Conservation (phyloP, 257 asterid genomes). For the Eucommia ulmoides region DNA sequence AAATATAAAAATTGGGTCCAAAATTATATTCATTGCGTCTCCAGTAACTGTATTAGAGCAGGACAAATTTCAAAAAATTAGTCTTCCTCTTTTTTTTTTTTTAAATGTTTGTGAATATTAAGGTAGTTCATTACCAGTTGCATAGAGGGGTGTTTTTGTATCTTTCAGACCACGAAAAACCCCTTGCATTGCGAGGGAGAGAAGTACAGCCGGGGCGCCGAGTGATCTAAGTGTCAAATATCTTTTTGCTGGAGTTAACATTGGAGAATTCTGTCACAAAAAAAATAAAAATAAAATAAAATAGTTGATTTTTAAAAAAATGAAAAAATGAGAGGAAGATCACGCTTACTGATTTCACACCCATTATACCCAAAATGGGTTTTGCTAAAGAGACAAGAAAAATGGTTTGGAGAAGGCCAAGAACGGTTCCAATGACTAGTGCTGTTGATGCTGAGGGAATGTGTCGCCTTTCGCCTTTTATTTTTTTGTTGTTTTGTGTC, state of each 20-base stretch:
- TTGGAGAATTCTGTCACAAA: constrained; percentile 57
- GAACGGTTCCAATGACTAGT: constrained; percentile 47
- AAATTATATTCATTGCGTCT: constrained; percentile 51
- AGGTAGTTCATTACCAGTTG: constrained; percentile 46
- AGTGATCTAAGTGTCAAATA: constrained; percentile 68
- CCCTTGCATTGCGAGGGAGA: constrained; percentile 98
- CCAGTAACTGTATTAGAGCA: constrained; percentile 46
- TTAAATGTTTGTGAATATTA: not conserved
- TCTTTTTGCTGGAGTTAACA: constrained; percentile 61
- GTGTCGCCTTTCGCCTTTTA: constrained; percentile 29
- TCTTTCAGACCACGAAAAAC: constrained; percentile 91
- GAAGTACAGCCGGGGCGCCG: constrained; percentile 95
- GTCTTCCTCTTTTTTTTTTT: not conserved
- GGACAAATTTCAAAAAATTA: not conserved
- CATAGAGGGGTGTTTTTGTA: constrained; percentile 76
- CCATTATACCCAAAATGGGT: constrained; percentile 61
- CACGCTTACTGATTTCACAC: constrained; percentile 60
- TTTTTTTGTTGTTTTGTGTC: no score
- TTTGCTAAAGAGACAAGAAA: constrained; percentile 56
- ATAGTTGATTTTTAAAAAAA: not conserved
- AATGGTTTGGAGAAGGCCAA: constrained; percentile 65
- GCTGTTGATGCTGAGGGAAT: constrained; percentile 98
- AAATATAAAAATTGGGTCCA: constrained; percentile 85
- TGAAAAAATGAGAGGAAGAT: not conserved
- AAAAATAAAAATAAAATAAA: not conserved